phyloP scores from a whole-genome alignment of 140 eudicot species.

The Bidens hawaiensis region DNA sequence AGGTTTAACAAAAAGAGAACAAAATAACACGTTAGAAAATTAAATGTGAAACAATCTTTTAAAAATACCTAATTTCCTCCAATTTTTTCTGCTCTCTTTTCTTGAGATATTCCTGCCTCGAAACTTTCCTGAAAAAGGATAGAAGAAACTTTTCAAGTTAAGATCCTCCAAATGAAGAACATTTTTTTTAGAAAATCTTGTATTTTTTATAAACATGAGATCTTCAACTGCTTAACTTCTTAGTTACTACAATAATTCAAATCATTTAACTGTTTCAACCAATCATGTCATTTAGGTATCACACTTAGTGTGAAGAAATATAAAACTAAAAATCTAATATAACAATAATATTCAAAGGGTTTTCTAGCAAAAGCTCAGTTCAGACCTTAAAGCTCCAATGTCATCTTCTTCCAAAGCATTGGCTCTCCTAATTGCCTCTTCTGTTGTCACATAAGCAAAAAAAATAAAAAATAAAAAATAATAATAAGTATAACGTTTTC shows the following conservation, averaged over 20 bases:
- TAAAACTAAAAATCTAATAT: background rate
- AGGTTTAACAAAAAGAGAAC: background rate
- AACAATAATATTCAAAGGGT: background rate
- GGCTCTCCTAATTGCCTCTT: conserved; percentile 91
- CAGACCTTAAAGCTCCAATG: conserved; percentile 66
- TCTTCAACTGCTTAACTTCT: background rate
- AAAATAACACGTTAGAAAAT: background rate
- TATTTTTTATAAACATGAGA: background rate
- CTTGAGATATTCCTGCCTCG: conserved; percentile 95
- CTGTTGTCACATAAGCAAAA: conserved; percentile 40
- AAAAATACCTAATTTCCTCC: conserved; percentile 68
- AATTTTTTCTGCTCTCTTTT: conserved; percentile 90
- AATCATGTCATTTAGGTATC: background rate
- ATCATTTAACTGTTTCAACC: conserved; percentile 9
- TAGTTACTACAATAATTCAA: conserved; percentile 4
- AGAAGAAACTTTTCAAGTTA: background rate
- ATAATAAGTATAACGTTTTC: background rate
- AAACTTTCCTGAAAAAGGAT: conserved; percentile 50
- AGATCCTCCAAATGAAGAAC: background rate
- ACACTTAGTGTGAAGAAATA: conserved; percentile 10
- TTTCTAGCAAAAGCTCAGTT: conserved; percentile 10
- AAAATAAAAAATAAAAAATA: conserved; percentile 4
- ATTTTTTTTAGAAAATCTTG: background rate
- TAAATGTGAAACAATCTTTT: background rate
- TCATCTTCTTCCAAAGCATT: conserved; percentile 74